Base-by-base conservation (phyloP, 2,329 filamentous ascomycete species). In the Aspergillus floridensis region DNA sequence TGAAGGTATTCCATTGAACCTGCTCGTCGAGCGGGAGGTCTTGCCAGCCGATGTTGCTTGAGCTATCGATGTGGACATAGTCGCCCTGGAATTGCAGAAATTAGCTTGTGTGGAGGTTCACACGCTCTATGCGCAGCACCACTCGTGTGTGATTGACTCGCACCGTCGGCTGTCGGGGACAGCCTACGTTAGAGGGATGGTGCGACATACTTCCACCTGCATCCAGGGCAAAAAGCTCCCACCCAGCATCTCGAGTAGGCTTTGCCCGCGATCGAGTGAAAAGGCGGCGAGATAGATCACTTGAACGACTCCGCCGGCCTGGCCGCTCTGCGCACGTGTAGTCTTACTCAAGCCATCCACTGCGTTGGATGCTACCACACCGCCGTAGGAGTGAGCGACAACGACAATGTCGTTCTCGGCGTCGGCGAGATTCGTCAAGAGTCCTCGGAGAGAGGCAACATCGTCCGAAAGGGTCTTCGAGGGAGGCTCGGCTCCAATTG, bases 401-500 rank as follows among this genome's bases (percentile, higher is more conserved):
- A 76, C 49, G 11, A 75, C 55, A 16, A 76, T 61, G 14, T 72
- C 61, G 6, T 65, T 63, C 1, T 63, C 64, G 4, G 58, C 38
- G 31, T 73, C 65, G 5, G 70, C 65, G 14, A 80, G 69, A 12
- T 59, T 55, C 14, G 66, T 38, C 16, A 70, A 57, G 5, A 59
- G 52, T 1, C 44, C 16, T 8, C 53, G 61, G 3, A 68, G 19
- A 54, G 32, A 78, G 41, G 65, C 59, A 6, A 72, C 69, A 56
- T 81, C 79, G 8, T 76, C 70, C 10, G 61, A 47, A 16, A 77
- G 65, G 44, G 72, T 73, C 47, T 77, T 68, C 2, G 70, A 70
- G 7, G 75, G 72, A 4, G 74, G 65, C 41, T 67, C 58, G 1
- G 68, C 66, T 11, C 67, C 70, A 29, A 70, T 67, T 7, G 71